phyloP scores from a whole-genome alignment of 768 basidiomycete genomes.

The Lactarius pseudohatsudake region DNA sequence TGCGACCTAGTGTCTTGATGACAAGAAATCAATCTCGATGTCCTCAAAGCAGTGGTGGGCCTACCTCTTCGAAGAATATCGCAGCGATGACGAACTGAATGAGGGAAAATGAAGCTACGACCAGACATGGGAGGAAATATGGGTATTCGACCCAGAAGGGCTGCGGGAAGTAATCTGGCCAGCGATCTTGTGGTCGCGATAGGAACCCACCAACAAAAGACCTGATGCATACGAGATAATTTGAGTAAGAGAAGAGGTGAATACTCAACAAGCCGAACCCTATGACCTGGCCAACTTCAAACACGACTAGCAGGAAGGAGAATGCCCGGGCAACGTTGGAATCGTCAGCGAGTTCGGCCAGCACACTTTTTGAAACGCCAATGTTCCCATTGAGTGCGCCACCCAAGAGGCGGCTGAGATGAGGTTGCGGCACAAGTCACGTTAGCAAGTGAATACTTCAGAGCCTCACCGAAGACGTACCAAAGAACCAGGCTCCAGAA shows the following conservation, averaged over 20 bases:
- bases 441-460: background rate
- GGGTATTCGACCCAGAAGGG: constrained; percentile 31
- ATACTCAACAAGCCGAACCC: background rate
- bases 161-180: constrained; percentile 24
- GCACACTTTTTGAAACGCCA: constrained; percentile 68
- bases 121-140: constrained; percentile 31
- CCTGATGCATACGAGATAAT: background rate
- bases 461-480: background rate
- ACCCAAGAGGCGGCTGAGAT: background rate
- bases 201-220: constrained; percentile 28
- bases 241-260: background rate
- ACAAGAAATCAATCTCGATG: background rate
- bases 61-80: constrained; percentile 4
- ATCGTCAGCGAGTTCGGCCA: constrained; percentile 63
- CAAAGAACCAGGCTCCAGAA: constrained; percentile 36
- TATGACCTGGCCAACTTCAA: background rate
- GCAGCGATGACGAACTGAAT: background rate
- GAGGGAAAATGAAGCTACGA: background rate
- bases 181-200: constrained; percentile 30
- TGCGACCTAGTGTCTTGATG: background rate
- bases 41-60: background rate
- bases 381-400: constrained; percentile 2
- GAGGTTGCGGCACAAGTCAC: background rate
- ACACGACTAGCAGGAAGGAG: constrained; percentile 36
- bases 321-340: constrained; percentile 51